Evolutionary conservation across 257 asterid species (phyloP).

Genomic region (Salvia rosmarinus): DNA sequence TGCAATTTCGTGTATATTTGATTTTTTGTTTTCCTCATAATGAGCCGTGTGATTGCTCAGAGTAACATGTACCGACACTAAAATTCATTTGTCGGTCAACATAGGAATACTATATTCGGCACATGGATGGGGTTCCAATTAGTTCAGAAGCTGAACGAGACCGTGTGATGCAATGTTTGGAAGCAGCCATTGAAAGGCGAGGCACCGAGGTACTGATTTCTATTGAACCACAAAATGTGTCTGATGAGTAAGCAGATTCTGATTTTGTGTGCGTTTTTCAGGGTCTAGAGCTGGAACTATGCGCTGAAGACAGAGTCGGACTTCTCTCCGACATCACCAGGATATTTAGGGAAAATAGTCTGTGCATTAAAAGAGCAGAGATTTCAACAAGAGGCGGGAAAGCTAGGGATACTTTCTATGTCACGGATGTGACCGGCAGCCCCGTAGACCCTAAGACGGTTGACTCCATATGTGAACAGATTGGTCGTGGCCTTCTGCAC

Average conservation of each 20-base stretch:
- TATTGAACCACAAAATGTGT: conserved; percentile 9
- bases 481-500: conserved; percentile 59
- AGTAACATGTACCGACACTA: background rate
- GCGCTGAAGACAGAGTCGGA: conserved; percentile 69
- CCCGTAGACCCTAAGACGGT: conserved; percentile 67
- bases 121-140: conserved; percentile 77
- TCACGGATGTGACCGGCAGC: conserved; percentile 69
- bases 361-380: conserved; percentile 77
- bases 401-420: conserved; percentile 68
- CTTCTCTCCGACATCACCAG: conserved; percentile 77
- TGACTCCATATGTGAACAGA: conserved; percentile 65
- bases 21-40: background rate
- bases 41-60: background rate
- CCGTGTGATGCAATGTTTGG: conserved; percentile 74
- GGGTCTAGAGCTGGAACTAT: conserved; percentile 72
- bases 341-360: conserved; percentile 73
- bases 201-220: conserved; percentile 56
- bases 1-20: background rate
- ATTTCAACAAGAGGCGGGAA: conserved; percentile 69
- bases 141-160: conserved; percentile 84
- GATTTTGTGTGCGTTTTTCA: conserved; percentile 36
- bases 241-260: background rate
- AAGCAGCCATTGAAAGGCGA: conserved; percentile 88
- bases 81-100: conserved; percentile 20
- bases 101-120: conserved; percentile 81